These are phyloP conservation scores for Naganishia kalamii DNA, from an alignment of 768 basidiomycete genomes.

Conservation along the genomic window DNA sequence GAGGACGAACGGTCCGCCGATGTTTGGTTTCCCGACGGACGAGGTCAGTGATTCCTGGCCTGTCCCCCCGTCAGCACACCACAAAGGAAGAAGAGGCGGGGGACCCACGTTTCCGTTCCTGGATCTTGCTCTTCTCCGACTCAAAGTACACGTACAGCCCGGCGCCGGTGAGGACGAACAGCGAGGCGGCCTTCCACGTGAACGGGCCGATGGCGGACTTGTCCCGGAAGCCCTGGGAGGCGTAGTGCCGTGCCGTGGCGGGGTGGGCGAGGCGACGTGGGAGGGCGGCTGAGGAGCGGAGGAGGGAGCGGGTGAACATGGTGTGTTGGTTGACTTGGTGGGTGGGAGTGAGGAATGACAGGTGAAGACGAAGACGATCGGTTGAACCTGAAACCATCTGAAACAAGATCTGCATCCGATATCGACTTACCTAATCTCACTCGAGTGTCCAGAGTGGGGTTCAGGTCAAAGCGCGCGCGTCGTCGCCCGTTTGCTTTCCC, in stretches of 20 bases:
- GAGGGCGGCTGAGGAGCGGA: neutral
- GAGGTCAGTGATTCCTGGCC: conserved; percentile 68
- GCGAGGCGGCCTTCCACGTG: conserved; percentile 71
- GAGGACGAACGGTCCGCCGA: conserved; percentile 85
- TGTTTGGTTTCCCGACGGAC: conserved; percentile 72
- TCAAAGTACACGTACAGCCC: conserved; percentile 84
- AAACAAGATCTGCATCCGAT: no score
- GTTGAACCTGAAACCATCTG: no score
- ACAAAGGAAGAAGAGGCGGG: conserved; percentile 5
- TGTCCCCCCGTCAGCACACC: conserved; percentile 37
- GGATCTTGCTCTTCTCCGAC: conserved; percentile 70
- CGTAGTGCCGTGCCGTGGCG: neutral
- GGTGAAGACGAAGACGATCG: no score
- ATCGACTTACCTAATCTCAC: neutral
- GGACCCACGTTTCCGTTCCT: conserved; percentile 65
- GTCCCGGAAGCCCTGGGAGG: conserved; percentile 24
- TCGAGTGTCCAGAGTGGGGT: neutral
- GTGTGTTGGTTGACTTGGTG: neutral
- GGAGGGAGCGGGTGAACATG: conserved; percentile 1
- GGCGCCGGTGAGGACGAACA: conserved; percentile 76
- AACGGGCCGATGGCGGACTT: conserved; percentile 56
- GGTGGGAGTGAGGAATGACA: no score
- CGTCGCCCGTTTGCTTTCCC: neutral
- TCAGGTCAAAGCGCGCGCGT: neutral
- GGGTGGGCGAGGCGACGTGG: neutral